Conservation (phyloP, 164 flowering plant genomes). For the Vitis amurensis region DNA sequence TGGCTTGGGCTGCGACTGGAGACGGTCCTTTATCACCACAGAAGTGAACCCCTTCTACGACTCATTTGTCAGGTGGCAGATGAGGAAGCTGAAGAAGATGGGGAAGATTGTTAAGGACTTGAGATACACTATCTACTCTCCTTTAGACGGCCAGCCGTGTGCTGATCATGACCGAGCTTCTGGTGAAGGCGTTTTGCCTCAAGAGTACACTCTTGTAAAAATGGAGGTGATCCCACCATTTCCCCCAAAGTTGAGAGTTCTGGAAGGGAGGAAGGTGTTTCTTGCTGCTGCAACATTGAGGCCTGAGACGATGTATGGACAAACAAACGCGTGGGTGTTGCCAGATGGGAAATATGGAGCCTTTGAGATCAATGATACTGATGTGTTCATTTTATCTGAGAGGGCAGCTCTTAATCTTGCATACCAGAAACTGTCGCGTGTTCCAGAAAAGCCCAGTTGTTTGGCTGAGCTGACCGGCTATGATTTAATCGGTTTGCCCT, state of each 20-base stretch:
- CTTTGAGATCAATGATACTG: conserved; percentile 76
- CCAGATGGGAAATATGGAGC: conserved; percentile 93
- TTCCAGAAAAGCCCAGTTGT: conserved; percentile 73
- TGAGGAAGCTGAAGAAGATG: conserved; percentile 71
- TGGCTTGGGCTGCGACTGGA: conserved; percentile 94
- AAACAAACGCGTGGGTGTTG: conserved; percentile 89
- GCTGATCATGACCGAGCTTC: conserved; percentile 92
- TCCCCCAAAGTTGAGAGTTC: conserved; percentile 51
- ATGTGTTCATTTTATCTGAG: conserved; percentile 65
- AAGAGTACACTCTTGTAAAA: conserved; percentile 84
- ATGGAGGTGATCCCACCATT: conserved; percentile 85
- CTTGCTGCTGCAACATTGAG: conserved; percentile 89
- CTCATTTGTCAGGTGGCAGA: conserved; percentile 85
- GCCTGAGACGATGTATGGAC: conserved; percentile 96
- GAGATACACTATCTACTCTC: conserved; percentile 78
- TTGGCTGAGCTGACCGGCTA: conserved; percentile 71
- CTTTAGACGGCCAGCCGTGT: conserved; percentile 90
- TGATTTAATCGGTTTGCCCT: conserved; percentile 86
- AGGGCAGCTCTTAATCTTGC: conserved; percentile 87
- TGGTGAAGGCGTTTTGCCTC: conserved; percentile 94
- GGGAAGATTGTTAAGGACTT: conserved; percentile 84
- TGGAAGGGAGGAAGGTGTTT: conserved; percentile 77
- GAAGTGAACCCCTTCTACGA: conserved; percentile 80
- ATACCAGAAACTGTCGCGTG: conserved; percentile 66
- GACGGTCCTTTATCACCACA: conserved; percentile 83